phyloP scores from a whole-genome alignment of 2,329 filamentous ascomycete genomes.

The Graphilbum ipis-grandicollis region DNA sequence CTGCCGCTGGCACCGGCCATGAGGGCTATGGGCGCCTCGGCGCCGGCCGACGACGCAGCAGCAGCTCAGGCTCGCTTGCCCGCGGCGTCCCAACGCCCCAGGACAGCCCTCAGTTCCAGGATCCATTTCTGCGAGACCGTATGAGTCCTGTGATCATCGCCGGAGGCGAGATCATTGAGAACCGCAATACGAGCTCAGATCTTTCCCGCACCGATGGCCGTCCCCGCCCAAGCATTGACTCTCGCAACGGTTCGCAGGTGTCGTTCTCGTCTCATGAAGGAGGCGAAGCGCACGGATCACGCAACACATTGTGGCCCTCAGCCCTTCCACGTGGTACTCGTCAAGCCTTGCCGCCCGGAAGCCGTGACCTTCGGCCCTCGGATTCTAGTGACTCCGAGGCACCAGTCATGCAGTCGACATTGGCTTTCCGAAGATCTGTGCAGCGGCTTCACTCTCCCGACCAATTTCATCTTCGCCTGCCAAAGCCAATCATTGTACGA shows the following conservation, averaged over 20 bases:
- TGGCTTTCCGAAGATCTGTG: slow-evolving; percentile 37
- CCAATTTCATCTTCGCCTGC: slow-evolving; percentile 25
- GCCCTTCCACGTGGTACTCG: slow-evolving; percentile 24
- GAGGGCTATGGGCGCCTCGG: slow-evolving; percentile 64
- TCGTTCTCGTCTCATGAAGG: slow-evolving; percentile 18
- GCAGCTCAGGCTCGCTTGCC: slow-evolving; percentile 31
- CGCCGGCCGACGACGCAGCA: slow-evolving; percentile 43
- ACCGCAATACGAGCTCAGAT: slow-evolving; percentile 35
- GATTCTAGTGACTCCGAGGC: slow-evolving; percentile 40
- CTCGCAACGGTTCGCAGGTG: slow-evolving; percentile 22
- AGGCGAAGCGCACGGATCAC: slow-evolving; percentile 15
- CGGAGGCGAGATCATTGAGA: slow-evolving; percentile 44
- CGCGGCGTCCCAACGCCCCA: slow-evolving; percentile 31
- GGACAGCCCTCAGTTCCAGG: slow-evolving; percentile 28
- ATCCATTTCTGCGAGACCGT: slow-evolving; percentile 42
- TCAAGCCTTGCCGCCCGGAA: slow-evolving; percentile 10
- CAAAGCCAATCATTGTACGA: slow-evolving; percentile 33
- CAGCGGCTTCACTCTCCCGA: slow-evolving; percentile 31
- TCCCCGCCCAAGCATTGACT: slow-evolving; percentile 23
- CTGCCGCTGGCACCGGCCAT: slow-evolving; percentile 82
- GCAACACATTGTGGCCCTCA: slow-evolving; percentile 35
- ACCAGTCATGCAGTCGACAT: slow-evolving; percentile 26
- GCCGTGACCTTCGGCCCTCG: slow-evolving; percentile 25
- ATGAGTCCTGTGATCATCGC: slow-evolving; percentile 51
- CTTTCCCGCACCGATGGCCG: slow-evolving; percentile 22